Conservation (phyloP, 73 alveolate species). For the Paraurostyla sp. region DNA sequence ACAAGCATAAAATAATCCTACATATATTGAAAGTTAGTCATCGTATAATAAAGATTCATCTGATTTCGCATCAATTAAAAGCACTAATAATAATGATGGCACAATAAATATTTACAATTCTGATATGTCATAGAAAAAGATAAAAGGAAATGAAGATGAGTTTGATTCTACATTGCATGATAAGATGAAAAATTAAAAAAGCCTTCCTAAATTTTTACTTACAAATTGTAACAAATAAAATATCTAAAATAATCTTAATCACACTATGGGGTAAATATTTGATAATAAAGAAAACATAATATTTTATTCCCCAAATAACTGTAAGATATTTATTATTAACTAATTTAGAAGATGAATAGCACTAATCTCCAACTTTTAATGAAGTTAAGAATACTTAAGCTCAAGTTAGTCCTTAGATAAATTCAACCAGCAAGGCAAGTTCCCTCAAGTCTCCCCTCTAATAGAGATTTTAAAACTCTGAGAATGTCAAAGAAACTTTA, state of each 20-base stretch:
- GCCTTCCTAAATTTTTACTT: slow-evolving; percentile 4
- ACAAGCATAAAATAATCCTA: neutral
- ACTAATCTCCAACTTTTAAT: slow-evolving; percentile 3
- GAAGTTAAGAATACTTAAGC: neutral
- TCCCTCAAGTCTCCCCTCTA: neutral
- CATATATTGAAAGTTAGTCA: neutral
- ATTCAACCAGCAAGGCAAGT: neutral
- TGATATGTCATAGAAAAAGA: neutral
- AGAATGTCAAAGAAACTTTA: neutral
- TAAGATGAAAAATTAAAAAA: neutral
- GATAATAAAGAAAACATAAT: neutral
- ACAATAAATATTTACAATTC: neutral
- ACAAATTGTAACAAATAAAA: neutral
- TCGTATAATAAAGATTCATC: neutral
- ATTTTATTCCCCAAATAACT: slow-evolving; percentile 5
- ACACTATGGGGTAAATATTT: neutral
- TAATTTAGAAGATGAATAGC: neutral
- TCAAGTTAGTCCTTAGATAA: neutral
- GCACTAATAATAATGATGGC: neutral
- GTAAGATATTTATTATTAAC: neutral
- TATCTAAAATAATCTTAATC: neutral
- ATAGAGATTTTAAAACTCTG: neutral
- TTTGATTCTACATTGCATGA: neutral
- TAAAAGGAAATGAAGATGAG: neutral
- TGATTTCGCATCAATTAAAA: neutral